Percentiles rank a stretch among this genome's conserved stretches.
phyloP scores from a whole-genome alignment of 2,329 filamentous ascomycete species.

The Exophiala alcalophila region DNA sequence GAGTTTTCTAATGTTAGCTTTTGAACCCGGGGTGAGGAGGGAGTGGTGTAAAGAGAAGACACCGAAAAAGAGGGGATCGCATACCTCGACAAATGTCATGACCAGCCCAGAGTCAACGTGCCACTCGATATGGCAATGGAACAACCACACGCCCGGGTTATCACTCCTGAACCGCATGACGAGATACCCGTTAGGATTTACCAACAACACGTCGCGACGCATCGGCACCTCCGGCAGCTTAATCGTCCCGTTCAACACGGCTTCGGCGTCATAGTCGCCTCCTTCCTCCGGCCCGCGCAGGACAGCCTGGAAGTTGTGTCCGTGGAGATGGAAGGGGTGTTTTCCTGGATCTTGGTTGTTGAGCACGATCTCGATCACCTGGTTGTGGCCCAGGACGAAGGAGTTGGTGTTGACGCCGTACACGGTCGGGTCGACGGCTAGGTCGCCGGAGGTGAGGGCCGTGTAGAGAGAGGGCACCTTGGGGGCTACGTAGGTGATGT shows the following conservation, averaged over 20 bases:
- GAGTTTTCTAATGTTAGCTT: slow-evolving; percentile 7
- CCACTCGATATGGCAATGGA: slow-evolving; percentile 54
- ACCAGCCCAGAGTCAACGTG: slow-evolving; percentile 53
- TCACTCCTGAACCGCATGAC: slow-evolving; percentile 55
- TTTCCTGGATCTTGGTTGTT: slow-evolving; percentile 50
- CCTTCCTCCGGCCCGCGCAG: slow-evolving; percentile 29
- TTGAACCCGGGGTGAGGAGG: neutral
- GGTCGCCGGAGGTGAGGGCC: slow-evolving; percentile 58
- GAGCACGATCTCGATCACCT: slow-evolving; percentile 42
- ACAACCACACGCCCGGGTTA: slow-evolving; percentile 52
- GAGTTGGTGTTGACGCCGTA: slow-evolving; percentile 66
- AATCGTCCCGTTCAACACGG: slow-evolving; percentile 29
- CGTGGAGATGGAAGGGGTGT: slow-evolving; percentile 68
- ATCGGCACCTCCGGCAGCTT: slow-evolving; percentile 42
- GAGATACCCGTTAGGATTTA: slow-evolving; percentile 54
- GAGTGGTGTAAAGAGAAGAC: slow-evolving; percentile 37
- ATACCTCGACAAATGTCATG: slow-evolving; percentile 49
- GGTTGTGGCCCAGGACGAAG: slow-evolving; percentile 63
- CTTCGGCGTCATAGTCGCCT: slow-evolving; percentile 37
- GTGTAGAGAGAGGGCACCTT: slow-evolving; percentile 81
- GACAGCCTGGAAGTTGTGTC: slow-evolving; percentile 67
- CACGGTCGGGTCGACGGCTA: slow-evolving; percentile 56
- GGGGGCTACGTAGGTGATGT: slow-evolving; percentile 69
- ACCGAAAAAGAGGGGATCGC: neutral
- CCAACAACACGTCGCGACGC: slow-evolving; percentile 54